These are phyloP conservation scores for Aspergillus kassunensis DNA, from an alignment of 495 filamentous ascomycete genomes.

Conservation along the genomic window DNA sequence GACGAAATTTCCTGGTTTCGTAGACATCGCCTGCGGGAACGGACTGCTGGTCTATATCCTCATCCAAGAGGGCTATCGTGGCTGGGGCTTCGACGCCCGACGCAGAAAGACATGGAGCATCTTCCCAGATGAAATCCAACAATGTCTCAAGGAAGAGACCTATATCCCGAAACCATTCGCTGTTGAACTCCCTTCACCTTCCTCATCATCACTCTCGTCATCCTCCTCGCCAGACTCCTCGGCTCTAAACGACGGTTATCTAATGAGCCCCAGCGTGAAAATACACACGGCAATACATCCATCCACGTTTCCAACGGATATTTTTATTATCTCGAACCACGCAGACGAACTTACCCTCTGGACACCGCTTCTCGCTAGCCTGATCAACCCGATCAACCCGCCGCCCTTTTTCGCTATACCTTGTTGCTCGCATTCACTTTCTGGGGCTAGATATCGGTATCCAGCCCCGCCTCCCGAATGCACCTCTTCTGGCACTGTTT, in stretches of 20 bases:
- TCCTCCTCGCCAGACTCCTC: too few relatives aligned
- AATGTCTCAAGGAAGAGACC: conserved; percentile 63
- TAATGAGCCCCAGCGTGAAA: too few relatives aligned
- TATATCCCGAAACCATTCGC: conserved; percentile 64
- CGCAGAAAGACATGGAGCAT: conserved; percentile 75
- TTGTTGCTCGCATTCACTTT: conserved; percentile 87
- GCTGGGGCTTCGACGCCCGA: conserved; percentile 89
- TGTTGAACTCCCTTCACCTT: conserved; percentile 15
- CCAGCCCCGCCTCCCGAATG: conserved; percentile 34
- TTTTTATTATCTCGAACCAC: conserved; percentile 97
- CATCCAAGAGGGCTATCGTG: conserved; percentile 72
- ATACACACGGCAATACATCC: conserved; percentile 58
- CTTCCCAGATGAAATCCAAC: conserved; percentile 54
- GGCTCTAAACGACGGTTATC: too few relatives aligned
- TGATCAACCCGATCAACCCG: conserved; percentile 51
- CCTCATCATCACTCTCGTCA: too few relatives aligned
- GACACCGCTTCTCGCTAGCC: conserved; percentile 83
- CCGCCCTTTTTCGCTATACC: conserved; percentile 84
- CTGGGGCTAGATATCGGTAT: conserved; percentile 68
- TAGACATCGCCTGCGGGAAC: conserved; percentile 95
- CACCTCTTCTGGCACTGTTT: too few relatives aligned
- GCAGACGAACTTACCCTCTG: conserved; percentile 93
- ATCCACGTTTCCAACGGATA: too few relatives aligned
- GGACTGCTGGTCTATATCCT: conserved; percentile 88
- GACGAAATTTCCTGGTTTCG: conserved; percentile 90